Percentiles rank a stretch among this genome's conserved stretches.
phyloP scores from a whole-genome alignment of 1,284 basidiomycete genomes.

The Trichosporon sp. region DNA sequence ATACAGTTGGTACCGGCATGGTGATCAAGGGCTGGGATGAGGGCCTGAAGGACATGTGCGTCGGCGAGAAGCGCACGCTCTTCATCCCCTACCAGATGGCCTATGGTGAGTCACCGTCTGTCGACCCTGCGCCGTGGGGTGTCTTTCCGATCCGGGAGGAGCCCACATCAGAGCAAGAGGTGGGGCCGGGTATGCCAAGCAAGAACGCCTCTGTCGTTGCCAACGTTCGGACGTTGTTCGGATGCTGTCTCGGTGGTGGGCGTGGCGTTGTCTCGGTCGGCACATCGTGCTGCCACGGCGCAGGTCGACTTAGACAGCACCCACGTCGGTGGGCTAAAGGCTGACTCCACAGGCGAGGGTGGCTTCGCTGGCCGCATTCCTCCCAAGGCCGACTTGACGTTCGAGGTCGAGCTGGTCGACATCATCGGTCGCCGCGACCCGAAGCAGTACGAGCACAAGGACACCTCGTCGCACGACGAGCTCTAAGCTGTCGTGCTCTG shows the following conservation, averaged over 20 bases:
- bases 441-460: background rate
- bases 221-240: too few species aligned
- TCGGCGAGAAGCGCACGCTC: slow-evolving; percentile 83
- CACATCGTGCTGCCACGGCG: background rate
- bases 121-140: background rate
- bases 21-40: slow-evolving; percentile 53
- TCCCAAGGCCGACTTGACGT: slow-evolving; percentile 73
- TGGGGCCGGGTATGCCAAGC: too few species aligned
- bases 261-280: too few species aligned
- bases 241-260: too few species aligned
- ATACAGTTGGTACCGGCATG: slow-evolving; percentile 52
- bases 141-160: too few species aligned
- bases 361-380: slow-evolving; percentile 61
- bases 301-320: background rate
- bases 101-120: slow-evolving; percentile 61
- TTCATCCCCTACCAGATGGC: slow-evolving; percentile 72
- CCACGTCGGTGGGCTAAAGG: background rate
- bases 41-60: slow-evolving; percentile 65
- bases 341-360: slow-evolving; percentile 54
- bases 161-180: too few species aligned
- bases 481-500: slow-evolving; percentile 2
- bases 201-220: too few species aligned
- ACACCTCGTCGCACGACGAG: background rate
- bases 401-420: slow-evolving; percentile 74
- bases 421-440: slow-evolving; percentile 49